These are phyloP conservation scores for Phycomyces blakesleeanus DNA, from an alignment of 192 early-diverging fungal species.

Conservation along the genomic window DNA sequence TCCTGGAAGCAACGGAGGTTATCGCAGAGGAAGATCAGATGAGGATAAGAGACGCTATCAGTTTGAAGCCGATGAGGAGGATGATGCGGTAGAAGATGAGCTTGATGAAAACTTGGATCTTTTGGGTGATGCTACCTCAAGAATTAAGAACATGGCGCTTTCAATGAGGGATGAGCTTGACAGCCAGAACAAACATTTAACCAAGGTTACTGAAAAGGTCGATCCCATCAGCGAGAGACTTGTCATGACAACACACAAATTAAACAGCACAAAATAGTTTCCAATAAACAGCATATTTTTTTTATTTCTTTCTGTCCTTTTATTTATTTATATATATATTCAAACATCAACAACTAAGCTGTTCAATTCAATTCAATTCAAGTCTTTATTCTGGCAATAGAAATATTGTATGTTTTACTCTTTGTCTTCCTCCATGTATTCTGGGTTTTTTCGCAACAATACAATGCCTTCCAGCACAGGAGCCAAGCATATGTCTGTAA, in stretches of 20 bases:
- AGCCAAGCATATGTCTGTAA: constrained; percentile 66
- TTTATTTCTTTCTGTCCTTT: not conserved
- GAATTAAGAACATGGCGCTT: constrained; percentile 58
- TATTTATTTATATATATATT: not conserved
- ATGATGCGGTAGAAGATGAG: constrained; percentile 62
- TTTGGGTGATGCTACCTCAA: constrained; percentile 44
- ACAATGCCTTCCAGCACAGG: constrained; percentile 95
- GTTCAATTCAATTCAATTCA: too few species aligned
- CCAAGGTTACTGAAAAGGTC: constrained; percentile 44
- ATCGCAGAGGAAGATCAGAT: constrained; percentile 38
- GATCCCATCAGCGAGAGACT: constrained; percentile 41
- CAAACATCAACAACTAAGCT: too few species aligned
- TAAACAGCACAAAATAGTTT: constrained; percentile 27
- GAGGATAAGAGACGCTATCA: constrained; percentile 58
- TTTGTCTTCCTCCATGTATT: constrained; percentile 69
- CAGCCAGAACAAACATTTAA: constrained; percentile 56
- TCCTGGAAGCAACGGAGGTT: constrained; percentile 35
- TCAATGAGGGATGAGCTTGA: constrained; percentile 58
- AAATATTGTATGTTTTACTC: constrained; percentile 10
- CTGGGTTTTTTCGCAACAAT: constrained; percentile 90
- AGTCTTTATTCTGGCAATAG: not conserved
- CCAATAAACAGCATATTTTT: not conserved
- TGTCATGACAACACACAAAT: constrained; percentile 22
- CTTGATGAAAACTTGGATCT: constrained; percentile 65
- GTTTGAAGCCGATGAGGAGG: constrained; percentile 66